Base-by-base conservation (phyloP, 2,329 filamentous ascomycete genomes). In the Xylariaceae sp. region DNA sequence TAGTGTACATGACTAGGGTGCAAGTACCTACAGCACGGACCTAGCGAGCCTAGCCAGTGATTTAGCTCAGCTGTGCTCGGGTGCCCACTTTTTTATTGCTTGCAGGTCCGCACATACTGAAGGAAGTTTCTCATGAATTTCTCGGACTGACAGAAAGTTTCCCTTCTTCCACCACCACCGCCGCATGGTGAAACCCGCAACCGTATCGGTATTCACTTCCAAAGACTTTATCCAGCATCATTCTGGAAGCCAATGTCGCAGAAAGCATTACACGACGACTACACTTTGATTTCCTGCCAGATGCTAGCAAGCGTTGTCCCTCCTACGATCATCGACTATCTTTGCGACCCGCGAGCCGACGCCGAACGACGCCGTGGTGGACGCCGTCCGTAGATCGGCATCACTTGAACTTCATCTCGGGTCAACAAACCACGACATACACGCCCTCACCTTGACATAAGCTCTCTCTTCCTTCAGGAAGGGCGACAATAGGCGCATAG, bases 341-440 rank as follows among this genome's bases (percentile, higher is more conserved):
- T 80, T 66, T 78, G 76, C 67, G 76, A 81, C 71, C 75, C 75
- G 67, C 82, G 82, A 70, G 80, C 79, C 68, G 82, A 84, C 76
- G 80, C 82, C 62, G 78, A 84, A 76, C 81, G 82, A 69, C 82
- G 82, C 73, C 81, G 82, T 65, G 82, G 82, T 72, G 76, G 79
- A 62, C 69, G 70, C 65, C 68, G 69, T 66, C 77, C 74, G 71
- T 78, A 75, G 77, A 74, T 69, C 67, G 67, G 67, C 66, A 66
- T 64, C 65, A 70, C 70, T 65, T 72, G 65, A 71, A 59, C 17
- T 34, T 39, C 11, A 18, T 52, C 35, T 44, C 47, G 10, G 23
- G n/a, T 9, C 2, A 8, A 51, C 30, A 51, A 47, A 15, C 6
- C 9, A 42, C 51, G 52, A 35, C 42, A 23, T 13, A 49, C 51